Evolutionary conservation across 2,329 filamentous ascomycete genomes (phyloP).

Genomic region (Colletotrichum sublineola): DNA sequence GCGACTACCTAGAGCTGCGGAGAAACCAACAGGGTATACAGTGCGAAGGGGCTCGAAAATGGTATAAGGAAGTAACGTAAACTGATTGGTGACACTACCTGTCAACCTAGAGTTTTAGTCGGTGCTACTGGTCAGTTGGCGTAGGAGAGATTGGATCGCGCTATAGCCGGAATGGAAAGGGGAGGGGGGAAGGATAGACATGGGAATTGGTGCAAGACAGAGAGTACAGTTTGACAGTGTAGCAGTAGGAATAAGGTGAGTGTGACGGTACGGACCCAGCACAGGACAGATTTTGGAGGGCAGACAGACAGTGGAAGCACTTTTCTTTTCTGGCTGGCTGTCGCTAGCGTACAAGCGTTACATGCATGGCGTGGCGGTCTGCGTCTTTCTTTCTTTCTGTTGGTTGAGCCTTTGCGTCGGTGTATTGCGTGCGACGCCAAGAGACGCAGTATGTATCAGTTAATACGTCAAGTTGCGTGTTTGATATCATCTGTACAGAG

Average conservation of each 20-base stretch:
- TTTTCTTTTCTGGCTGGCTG: neutral
- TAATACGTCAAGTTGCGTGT: constrained; percentile 8
- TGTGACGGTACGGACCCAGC: neutral
- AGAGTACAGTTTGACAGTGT: neutral
- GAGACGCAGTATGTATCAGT: constrained; percentile 21
- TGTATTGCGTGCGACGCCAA: constrained; percentile 29
- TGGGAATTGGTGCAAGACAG: neutral
- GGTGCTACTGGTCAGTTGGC: neutral
- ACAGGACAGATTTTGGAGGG: neutral
- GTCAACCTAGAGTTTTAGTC: neutral
- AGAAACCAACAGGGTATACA: neutral
- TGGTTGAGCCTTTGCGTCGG: constrained; percentile 16
- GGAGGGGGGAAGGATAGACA: neutral
- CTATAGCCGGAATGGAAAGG: neutral
- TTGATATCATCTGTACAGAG: no score
- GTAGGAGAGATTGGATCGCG: constrained; percentile 2
- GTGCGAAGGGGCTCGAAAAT: neutral
- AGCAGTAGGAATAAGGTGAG: neutral
- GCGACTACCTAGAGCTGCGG: no score
- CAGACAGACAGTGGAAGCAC: neutral
- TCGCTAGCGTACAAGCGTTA: neutral
- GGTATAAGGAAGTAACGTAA: neutral
- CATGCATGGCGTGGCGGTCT: neutral
- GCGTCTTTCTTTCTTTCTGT: neutral
- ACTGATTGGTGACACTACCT: neutral